Base-by-base conservation (phyloP, 164 flowering plant species). In the Magnolia changhungtana region DNA sequence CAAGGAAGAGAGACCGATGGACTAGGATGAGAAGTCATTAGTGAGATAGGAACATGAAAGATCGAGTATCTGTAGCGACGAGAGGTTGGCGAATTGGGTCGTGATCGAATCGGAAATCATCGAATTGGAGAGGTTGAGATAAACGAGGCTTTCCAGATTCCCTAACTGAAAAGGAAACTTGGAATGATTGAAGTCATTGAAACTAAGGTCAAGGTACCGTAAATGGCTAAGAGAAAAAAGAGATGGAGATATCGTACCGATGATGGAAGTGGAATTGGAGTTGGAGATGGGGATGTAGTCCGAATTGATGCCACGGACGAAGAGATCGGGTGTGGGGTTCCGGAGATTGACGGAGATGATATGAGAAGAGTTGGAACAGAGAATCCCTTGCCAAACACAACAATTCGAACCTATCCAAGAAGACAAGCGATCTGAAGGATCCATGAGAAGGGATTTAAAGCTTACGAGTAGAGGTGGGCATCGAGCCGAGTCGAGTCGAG, bases 381-480 rank as follows among this genome's bases (percentile, higher is more conserved):
- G 63, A 50, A 80, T 74, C 45, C 80, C 83, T 21, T 13, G 8
- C 83, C 83, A 81, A 13, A 20, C 7, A 29, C 82, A 77, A 23
- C 80, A 80, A 23, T 77, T 64, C 52, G 31, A 11, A 4, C 82
- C 78, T 18, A 5, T 2, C 83, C 78, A 81, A 11, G 83, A 81
- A 0, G 78, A 74, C 52, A 81, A 67, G 21, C 78, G 77, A 16
- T 18, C 69, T 0, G 78, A 77, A 37, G 73, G 75, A 50, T 74
- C 78, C 0, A 69, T 55, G 14, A 81, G 80, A 66, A 49, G 16
- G 59, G 79, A 37, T 61, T 77, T 81, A 64, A 81, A 71, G 45
- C 23, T 75, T n/a, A n/a, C n/a, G n/a, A n/a, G n/a, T n/a, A n/a
- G n/a, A n/a, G n/a, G n/a, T n/a, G n/a, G n/a, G n/a, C n/a, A n/a